These are phyloP conservation scores for Psilocybe azurescens DNA, from an alignment of 768 basidiomycete species.

Conservation along the genomic window DNA sequence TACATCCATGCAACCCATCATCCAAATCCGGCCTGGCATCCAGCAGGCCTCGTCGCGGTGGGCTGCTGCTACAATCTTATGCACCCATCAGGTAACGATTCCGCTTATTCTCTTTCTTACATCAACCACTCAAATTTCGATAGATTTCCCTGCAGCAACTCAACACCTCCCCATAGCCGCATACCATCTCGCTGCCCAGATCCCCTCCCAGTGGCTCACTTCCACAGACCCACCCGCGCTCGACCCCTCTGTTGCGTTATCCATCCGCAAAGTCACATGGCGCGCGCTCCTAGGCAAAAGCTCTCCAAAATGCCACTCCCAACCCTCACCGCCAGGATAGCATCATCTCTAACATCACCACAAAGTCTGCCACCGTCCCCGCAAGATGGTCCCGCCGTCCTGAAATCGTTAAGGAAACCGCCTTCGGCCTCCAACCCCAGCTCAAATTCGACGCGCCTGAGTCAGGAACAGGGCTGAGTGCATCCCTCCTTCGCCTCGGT, in stretches of 20 bases:
- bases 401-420: not conserved
- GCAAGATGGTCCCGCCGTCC: conserved; percentile 29
- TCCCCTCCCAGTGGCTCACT: conserved; percentile 65
- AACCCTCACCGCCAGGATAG: not conserved
- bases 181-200: conserved; percentile 74
- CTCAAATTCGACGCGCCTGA: not conserved
- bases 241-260: conserved; percentile 44
- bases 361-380: conserved; percentile 25
- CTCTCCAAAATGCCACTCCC: conserved; percentile 16
- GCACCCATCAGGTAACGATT: conserved; percentile 47
- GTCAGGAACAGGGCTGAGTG: conserved; percentile 41
- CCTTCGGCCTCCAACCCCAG: not conserved
- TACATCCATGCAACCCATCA: conserved; percentile 37
- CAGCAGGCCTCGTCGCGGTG: conserved; percentile 61
- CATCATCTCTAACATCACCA: not conserved
- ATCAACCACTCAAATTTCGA: not conserved
- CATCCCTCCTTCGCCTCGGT: conserved; percentile 53
- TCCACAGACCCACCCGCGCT: conserved; percentile 24
- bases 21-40: conserved; percentile 44
- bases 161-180: conserved; percentile 51
- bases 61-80: conserved; percentile 86
- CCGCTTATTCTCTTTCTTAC: conserved; percentile 18
- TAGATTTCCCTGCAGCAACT: conserved; percentile 47
- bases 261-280: conserved; percentile 74
- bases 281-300: conserved; percentile 56